A percentile compares a stretch with the other conserved stretches of the same genome.
Evolutionary conservation across 2,329 filamentous ascomycete genomes (phyloP).

Genomic region (Cladosporium halotolerans): DNA sequence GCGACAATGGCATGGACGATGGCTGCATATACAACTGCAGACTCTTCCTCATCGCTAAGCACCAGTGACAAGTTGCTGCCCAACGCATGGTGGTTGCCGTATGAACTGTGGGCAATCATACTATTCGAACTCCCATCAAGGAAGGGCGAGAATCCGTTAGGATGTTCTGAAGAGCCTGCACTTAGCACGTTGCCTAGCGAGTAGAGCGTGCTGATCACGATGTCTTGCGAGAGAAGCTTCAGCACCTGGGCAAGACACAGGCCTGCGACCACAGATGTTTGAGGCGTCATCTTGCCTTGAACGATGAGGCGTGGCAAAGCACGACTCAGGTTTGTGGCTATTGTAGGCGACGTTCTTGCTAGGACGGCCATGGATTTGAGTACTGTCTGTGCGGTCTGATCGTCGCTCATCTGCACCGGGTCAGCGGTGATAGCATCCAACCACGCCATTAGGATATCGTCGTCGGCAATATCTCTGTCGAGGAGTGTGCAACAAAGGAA

Average conservation of each 20-base stretch:
- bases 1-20: conserved; percentile 93
- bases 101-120: conserved; percentile 18
- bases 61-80: conserved; percentile 77
- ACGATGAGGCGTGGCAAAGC: conserved; percentile 82
- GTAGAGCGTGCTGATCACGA: conserved; percentile 90
- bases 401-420: conserved; percentile 72
- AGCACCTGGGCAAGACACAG: conserved; percentile 76
- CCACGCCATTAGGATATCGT: conserved; percentile 74
- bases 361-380: conserved; percentile 77
- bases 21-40: conserved; percentile 68
- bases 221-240: conserved; percentile 78
- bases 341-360: conserved; percentile 65
- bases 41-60: conserved; percentile 70
- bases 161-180: conserved; percentile 54
- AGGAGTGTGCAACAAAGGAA: conserved; percentile 81
- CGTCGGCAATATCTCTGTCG: conserved; percentile 73
- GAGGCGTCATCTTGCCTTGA: conserved; percentile 64
- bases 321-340: conserved; percentile 69
- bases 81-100: conserved; percentile 24
- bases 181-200: conserved; percentile 94
- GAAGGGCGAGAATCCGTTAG: conserved; percentile 40
- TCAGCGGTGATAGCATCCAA: conserved; percentile 77
- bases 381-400: conserved; percentile 67
- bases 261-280: conserved; percentile 71
- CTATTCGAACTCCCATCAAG: conserved; percentile 40